phyloP scores from a whole-genome alignment of 192 early-diverging fungal genomes.

The Neocallimastix lanati region DNA sequence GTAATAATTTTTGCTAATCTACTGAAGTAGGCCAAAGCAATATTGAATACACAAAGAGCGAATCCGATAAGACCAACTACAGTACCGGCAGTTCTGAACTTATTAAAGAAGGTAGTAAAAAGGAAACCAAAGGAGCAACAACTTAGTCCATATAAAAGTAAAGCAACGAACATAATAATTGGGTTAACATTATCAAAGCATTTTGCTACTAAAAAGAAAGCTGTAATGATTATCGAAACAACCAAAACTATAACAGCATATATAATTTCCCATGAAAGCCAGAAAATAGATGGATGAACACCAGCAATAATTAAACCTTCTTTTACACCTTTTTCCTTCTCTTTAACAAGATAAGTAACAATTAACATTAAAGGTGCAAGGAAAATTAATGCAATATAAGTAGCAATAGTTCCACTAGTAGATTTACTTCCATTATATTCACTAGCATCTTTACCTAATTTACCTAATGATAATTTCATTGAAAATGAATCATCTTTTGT shows the following conservation, averaged over 20 bases:
- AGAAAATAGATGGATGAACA: background rate
- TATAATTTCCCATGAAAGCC: background rate
- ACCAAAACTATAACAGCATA: background rate
- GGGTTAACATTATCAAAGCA: background rate
- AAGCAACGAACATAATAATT: background rate
- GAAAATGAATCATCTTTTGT: background rate
- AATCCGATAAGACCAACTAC: background rate
- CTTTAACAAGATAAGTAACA: background rate
- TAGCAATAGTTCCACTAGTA: background rate
- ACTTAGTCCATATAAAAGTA: background rate
- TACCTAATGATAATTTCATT: background rate
- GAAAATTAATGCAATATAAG: background rate
- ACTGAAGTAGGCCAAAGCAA: background rate
- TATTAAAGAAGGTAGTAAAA: background rate
- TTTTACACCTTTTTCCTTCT: background rate
- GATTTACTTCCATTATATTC: background rate
- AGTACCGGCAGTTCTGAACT: background rate
- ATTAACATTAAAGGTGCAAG: background rate
- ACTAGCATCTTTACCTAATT: background rate
- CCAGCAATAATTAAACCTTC: background rate
- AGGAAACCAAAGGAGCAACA: background rate
- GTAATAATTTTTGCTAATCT: background rate
- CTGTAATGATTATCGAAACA: background rate
- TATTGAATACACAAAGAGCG: background rate
- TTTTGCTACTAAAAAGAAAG: background rate